Base-by-base conservation (phyloP, 495 filamentous ascomycete species). In the Aspergillus nanangensis region DNA sequence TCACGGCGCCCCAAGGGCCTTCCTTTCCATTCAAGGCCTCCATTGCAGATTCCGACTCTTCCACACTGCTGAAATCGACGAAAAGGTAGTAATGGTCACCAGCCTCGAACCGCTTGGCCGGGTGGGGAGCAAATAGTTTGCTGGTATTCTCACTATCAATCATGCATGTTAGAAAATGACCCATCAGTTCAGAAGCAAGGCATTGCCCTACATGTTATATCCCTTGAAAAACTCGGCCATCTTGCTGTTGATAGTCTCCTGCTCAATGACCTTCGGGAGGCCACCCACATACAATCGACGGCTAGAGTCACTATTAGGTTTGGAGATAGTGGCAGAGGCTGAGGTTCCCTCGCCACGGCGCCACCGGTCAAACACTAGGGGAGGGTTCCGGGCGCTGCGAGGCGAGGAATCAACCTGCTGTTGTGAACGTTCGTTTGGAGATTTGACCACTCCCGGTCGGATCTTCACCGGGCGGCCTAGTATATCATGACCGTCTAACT, bases 71-170 rank as follows among this genome's bases (percentile, higher is more conserved):
- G 40, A 87, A 75, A 56, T 87, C 83, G 15, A 87, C 78, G 53
- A 86, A 87, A 50, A 80, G 76, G 64, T 82, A 84, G 63, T 87
- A 78, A 55, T 83, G 75, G 50, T 81, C 73, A 46, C 79, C 80
- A 0, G 74, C 64, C 31, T 72, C 69, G 21, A 71, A 63, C 27
- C 67, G 61, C 41, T 74, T 73, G 13, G 75, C 71, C 2, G 72
- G 67, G 52, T 81, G 79, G 13, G 79, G 77, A 11, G 74, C 64
- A 49, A 84, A 77, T 33, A 83, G 65, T 65, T 86, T 85, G 73
- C 79, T 82, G 37, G 86, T 72, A 18, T 78, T 73, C 52, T 80
- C 70, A 41, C 58, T 66, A 49, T 46, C n/a, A 21, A 22, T 27
- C 25, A 33, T 9, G 14, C 7, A 37, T 22, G 38, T 56, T 38